These are phyloP conservation scores for Thermochaetoides thermophila DNA, from an alignment of 495 filamentous ascomycete genomes.

Conservation along the genomic window DNA sequence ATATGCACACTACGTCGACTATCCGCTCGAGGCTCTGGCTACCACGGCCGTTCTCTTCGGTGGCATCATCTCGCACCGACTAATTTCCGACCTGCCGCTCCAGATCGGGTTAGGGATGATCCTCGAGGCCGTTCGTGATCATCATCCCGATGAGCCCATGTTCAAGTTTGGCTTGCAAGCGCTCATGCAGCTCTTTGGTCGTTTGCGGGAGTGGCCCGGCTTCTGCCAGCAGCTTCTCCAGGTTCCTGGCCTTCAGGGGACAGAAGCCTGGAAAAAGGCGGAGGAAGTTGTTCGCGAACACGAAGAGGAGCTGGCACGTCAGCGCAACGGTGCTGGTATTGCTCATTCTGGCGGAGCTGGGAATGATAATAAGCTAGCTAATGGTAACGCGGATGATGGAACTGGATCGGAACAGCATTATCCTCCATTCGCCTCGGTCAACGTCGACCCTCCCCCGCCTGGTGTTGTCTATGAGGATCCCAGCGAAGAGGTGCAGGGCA, in stretches of 20 bases:
- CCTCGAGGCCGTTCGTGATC: conserved; percentile 78
- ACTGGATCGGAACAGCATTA: conserved; percentile 35
- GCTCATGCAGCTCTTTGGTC: conserved; percentile 66
- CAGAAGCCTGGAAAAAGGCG: conserved; percentile 67
- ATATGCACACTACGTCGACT: conserved; percentile 86
- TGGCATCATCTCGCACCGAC: conserved; percentile 82
- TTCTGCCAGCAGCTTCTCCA: conserved; percentile 73
- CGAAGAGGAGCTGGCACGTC: conserved; percentile 32
- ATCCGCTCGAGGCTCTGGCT: conserved; percentile 82
- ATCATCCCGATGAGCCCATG: conserved; percentile 69
- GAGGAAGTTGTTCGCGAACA: conserved; percentile 63
- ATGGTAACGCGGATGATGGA: conserved; percentile 51
- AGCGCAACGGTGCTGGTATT: conserved; percentile 27
- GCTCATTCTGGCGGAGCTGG: conserved; percentile 6
- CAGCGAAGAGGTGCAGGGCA: conserved; percentile 70
- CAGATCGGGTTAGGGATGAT: conserved; percentile 93
- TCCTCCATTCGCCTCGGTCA: conserved; percentile 56
- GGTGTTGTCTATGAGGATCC: conserved; percentile 61
- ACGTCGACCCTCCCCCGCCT: conserved; percentile 50
- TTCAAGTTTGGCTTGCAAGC: conserved; percentile 98
- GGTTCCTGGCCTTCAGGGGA: conserved; percentile 66
- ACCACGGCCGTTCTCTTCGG: conserved; percentile 95
- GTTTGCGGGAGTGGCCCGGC: conserved; percentile 81
- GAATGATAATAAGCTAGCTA: conserved; percentile 29
- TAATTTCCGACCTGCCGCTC: conserved; percentile 78